A percentile compares a stretch with the other conserved stretches of the same genome.
phyloP scores from a whole-genome alignment of 352 stramenopile genomes.

The Phytophthora hybrid region DNA sequence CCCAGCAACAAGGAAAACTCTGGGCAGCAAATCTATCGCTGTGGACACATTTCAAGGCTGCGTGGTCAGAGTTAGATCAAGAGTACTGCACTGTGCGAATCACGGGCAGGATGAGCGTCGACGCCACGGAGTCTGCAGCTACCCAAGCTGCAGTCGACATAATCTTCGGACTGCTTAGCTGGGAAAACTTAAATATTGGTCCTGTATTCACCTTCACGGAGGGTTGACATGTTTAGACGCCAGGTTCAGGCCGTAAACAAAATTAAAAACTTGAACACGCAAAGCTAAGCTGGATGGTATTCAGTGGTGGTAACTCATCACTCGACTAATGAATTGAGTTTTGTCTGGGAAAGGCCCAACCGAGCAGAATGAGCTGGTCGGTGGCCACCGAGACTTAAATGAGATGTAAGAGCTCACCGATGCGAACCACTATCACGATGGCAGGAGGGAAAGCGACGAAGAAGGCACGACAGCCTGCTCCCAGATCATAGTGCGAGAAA shows the following conservation, averaged over 20 bases:
- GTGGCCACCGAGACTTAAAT: conserved; percentile 7
- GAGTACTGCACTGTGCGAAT: conserved; percentile 42
- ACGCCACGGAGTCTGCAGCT: conserved; percentile 23
- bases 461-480: conserved; percentile 59
- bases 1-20: conserved; percentile 12
- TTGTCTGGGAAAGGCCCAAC: conserved; percentile 10
- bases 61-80: conserved; percentile 17
- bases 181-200: conserved; percentile 64
- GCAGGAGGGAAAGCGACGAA: conserved; percentile 34
- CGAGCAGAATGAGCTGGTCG: conserved; percentile 6
- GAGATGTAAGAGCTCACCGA: neutral
- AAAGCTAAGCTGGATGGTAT: conserved; percentile 17
- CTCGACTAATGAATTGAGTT: conserved; percentile 26
- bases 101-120: conserved; percentile 30
- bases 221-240: conserved; percentile 10
- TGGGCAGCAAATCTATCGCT: conserved; percentile 48
- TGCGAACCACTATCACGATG: conserved; percentile 20
- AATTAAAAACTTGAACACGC: neutral
- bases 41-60: conserved; percentile 42
- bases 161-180: conserved; percentile 61
- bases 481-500: conserved; percentile 64
- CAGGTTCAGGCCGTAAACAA: conserved; percentile 5
- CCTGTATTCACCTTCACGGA: conserved; percentile 48
- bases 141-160: conserved; percentile 48
- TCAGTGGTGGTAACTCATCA: conserved; percentile 8